These are phyloP conservation scores for Plasmodium gallinaceum DNA, from an alignment of 169 alveolate species.

Conservation along the genomic window DNA sequence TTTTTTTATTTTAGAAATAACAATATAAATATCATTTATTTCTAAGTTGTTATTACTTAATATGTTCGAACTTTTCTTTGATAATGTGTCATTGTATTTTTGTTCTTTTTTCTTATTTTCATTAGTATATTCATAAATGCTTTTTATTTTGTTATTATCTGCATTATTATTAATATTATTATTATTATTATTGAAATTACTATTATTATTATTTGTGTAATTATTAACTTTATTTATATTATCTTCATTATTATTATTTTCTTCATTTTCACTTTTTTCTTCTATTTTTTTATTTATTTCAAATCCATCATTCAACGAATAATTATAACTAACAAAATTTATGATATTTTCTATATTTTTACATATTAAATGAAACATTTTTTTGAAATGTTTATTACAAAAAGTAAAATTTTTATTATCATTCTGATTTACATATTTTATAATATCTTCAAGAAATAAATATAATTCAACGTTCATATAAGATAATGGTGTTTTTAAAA, in stretches of 20 bases:
- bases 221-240: not conserved
- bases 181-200: not conserved
- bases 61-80: not conserved
- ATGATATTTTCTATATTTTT: constrained; percentile 35
- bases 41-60: constrained; percentile 10
- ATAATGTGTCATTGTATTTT: not conserved
- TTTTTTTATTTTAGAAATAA: constrained; percentile 52
- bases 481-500: constrained; percentile 49
- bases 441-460: constrained; percentile 51
- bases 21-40: constrained; percentile 23
- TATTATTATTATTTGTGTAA: not conserved
- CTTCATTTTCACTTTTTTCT: not conserved
- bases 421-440: constrained; percentile 16
- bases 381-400: not conserved
- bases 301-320: not conserved
- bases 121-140: not conserved
- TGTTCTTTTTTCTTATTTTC: not conserved
- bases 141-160: too few relatives aligned
- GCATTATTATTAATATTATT: not conserved
- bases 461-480: constrained; percentile 74
- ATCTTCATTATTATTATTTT: not conserved
- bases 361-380: constrained; percentile 49
- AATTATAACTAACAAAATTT: constrained; percentile 17
- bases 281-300: not conserved
- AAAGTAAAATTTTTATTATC: not conserved